These are phyloP conservation scores for Phaeotremella fagi DNA, from an alignment of 768 basidiomycete species.

Conservation along the genomic window DNA sequence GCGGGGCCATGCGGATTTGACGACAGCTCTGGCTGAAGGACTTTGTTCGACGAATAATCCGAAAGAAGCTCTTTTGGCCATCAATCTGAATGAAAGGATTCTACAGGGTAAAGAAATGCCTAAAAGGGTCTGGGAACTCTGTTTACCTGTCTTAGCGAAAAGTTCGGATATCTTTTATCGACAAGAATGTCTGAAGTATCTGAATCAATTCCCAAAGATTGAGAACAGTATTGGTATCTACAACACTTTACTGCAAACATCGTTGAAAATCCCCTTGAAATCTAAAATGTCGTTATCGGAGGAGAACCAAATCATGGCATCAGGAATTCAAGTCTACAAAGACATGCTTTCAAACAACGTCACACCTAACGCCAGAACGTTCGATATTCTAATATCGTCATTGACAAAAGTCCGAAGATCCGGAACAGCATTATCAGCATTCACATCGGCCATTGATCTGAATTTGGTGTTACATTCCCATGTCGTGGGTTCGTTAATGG, in stretches of 20 bases:
- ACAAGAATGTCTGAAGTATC: slow-evolving; percentile 5
- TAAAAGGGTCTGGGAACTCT: neutral
- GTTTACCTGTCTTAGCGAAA: slow-evolving; percentile 2
- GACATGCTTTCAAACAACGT: slow-evolving; percentile 18
- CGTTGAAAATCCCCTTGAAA: no score
- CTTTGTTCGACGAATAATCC: slow-evolving; percentile 3
- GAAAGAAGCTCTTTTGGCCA: slow-evolving; percentile 14
- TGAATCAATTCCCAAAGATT: neutral
- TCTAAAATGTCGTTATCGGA: no score
- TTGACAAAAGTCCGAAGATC: slow-evolving; percentile 14
- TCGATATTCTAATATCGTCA: slow-evolving; percentile 13
- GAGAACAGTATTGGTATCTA: no score
- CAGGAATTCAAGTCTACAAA: no score
- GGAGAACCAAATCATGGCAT: no score
- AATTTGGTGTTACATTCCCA: slow-evolving; percentile 17
- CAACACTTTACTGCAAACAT: no score
- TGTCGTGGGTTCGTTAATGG: slow-evolving; percentile 26
- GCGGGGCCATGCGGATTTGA: neutral
- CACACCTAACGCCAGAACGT: slow-evolving; percentile 6
- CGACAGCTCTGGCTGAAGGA: slow-evolving; percentile 14
- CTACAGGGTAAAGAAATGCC: slow-evolving; percentile 1
- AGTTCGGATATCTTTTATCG: slow-evolving; percentile 4
- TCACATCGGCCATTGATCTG: slow-evolving; percentile 2
- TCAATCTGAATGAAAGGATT: slow-evolving; percentile 7
- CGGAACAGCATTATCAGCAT: slow-evolving; percentile 9